Evolutionary conservation across 2,329 filamentous ascomycete genomes (phyloP), one percentile per base, ranked within the genome.

Genomic region (Diaporthe helianthi): DNA sequence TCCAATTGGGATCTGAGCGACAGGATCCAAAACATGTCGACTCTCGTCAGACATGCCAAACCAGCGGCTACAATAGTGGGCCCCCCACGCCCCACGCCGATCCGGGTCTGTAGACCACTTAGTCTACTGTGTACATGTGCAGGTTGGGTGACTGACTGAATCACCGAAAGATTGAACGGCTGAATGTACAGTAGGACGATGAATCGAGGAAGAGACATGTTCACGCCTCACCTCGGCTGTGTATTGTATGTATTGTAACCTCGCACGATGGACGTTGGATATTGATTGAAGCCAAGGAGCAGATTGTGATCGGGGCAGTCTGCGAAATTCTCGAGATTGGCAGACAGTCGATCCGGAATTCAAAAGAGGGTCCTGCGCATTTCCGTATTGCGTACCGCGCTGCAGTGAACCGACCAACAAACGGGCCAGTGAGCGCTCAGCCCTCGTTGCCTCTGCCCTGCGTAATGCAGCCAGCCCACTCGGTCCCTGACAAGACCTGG

Each of bases 321-420:
- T 26, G 49, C 31, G 31, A 55, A 55, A 49, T 67, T 49, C 52
- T 67, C 52, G 64, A 67, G 64, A 67, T 67, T 67, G 53, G 64
- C 49, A n/a, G 46, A 58, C 41, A 55, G 52, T 58, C 64, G 53
- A 67, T 49, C 44, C 41, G 29, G 52, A 26, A 58, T 26, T 36
- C 31, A 58, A 58, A 67, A 36, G 64, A 52, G 64, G 64, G 38
- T 47, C 64, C 64, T n/a, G 46, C 24, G 13, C 44, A 52, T 38
- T 46, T 15, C 49, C 41, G 24, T 55, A 54, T 47, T 47, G n/a
- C 52, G 52, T 55, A 55, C 13, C 54, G 38, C 15, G 33, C 41
- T 46, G 64, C 19, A 10, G 31, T 36, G 9, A 10, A 29, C 54
- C 29, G 24, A 29, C n/a, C n/a, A n/a, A 15, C 13, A 10, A 44